Evolutionary conservation across 1,284 basidiomycete species (phyloP), one percentile per base, ranked within the genome.

Genomic region (Marasmius oreades): DNA sequence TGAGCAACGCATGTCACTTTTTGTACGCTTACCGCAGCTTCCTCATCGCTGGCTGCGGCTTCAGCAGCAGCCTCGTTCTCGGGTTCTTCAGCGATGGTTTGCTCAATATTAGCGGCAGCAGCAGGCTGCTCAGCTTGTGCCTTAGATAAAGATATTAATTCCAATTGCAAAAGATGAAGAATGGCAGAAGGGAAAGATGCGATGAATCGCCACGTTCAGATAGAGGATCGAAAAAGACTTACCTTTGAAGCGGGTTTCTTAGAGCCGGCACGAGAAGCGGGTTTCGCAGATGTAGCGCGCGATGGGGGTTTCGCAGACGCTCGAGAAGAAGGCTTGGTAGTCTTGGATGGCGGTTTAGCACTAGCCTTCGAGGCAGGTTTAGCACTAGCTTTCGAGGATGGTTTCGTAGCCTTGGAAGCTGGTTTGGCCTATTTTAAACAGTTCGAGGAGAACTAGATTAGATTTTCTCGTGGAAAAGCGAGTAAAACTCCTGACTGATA

Each of bases 231-330:
- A 34, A n/a, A 18, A 50, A 37, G 12, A 53, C 56, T 45, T 26
- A 54, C 70, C 63, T 69, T 73, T 45, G 74, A 75, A 18, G 61
- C 62, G 37, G 77, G 76, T 61, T 77, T 78, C 62, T 64, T 72
- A 8, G 72, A 69, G 42, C 67, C 63, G 44, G 71, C 64, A 63
- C 72, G 70, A 46, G 79, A 80, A 20, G 71, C 68, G 20, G 79
- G 77, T 59, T 79, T 79, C 51, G 66, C 70, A 26, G 62, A 68
- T 14, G 46, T 22, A 31, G 67, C 75, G 63, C 71, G 69, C 45
- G 79, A 80, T 20, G 72, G 68, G 14, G 79, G 78, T 59, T 80
- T 79, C 50, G 64, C 70, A 24, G 60, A 67, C 5, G 66, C 68
- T 20, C 67, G 68, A 26, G 55, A 56, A 34, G 50, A 37, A 65